Evolutionary conservation across 352 stramenopile genomes (phyloP).

Genomic region (Phytophthora pinifolia): DNA sequence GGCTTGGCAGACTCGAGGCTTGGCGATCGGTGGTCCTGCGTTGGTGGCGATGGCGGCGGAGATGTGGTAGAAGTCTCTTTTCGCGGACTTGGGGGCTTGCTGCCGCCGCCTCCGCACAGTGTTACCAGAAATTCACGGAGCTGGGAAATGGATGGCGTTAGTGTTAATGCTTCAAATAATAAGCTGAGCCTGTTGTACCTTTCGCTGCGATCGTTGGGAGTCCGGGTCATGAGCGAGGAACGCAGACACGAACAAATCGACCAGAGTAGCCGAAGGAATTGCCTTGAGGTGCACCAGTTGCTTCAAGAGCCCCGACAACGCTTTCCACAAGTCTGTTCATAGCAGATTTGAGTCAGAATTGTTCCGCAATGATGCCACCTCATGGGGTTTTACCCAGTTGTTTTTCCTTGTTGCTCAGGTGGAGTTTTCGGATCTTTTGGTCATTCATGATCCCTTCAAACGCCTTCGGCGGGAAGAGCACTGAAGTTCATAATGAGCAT

Average conservation of each 20-base stretch:
- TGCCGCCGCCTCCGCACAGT: slow-evolving; percentile 37
- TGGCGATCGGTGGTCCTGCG: slow-evolving; percentile 15
- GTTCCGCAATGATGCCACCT: background rate
- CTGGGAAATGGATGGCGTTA: slow-evolving; percentile 28
- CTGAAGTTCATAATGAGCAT: slow-evolving; percentile 26
- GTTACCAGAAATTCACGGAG: slow-evolving; percentile 61
- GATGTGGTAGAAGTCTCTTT: slow-evolving; percentile 26
- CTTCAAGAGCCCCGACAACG: slow-evolving; percentile 56
- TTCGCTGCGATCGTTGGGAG: slow-evolving; percentile 67
- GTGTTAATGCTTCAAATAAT: background rate
- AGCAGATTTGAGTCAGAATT: background rate
- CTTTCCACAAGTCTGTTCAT: slow-evolving; percentile 67
- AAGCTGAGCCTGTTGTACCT: slow-evolving; percentile 31
- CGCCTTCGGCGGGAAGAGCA: slow-evolving; percentile 62
- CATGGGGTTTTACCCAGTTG: slow-evolving; percentile 41
- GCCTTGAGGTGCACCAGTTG: slow-evolving; percentile 49
- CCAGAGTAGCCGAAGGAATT: slow-evolving; percentile 35
- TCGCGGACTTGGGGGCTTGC: slow-evolving; percentile 20
- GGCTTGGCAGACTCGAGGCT: slow-evolving; percentile 20
- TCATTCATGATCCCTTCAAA: slow-evolving; percentile 86
- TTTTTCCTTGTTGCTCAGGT: slow-evolving; percentile 72
- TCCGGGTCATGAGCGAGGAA: slow-evolving; percentile 57
- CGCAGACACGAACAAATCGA: slow-evolving; percentile 49
- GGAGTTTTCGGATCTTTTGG: slow-evolving; percentile 74
- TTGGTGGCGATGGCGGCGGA: slow-evolving; percentile 17